Evolutionary conservation across 768 basidiomycete genomes (phyloP), one percentile per base, ranked within the genome.

Genomic region (Tubosaeta sp.): DNA sequence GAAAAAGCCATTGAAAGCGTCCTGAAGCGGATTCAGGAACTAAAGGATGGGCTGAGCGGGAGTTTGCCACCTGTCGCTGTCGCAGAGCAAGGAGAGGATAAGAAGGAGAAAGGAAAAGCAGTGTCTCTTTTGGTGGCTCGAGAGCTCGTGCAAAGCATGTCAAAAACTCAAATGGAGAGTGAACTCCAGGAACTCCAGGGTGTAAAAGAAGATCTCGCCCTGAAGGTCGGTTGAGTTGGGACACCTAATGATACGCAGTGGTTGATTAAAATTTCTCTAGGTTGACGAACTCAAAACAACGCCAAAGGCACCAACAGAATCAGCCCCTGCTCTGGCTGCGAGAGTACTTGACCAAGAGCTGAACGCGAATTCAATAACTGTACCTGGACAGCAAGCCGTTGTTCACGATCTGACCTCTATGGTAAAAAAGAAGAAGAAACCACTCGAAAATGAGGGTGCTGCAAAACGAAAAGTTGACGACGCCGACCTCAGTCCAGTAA

Each of bases 221-320:
- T 88, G 44, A 97, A 96, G 84, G 92, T 84, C 34, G 29, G 67
- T 25, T 36, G 1, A 35, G 18, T 18, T 6, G 41, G 30, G 4
- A 5, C 18, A 10, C 16, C 41, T n/a, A 21, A 39, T 21, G 53
- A 24, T 41, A 31, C 25, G 27, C 19, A 42, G 36, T 3, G 27
- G 9, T 8, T 44, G n/a, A 57, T 27, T 13, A 12, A 35, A n/a
- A n/a, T 10, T 24, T 13, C 9, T 24, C 21, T 53, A 94, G 91
- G 84, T 97, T 16, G 94, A 96, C 46, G 94, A 97, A 60, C 75
- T 96, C 29, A 94, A 90, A 70, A 82, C 83, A 5, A 77, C 84
- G 6, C 93, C 93, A 0, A 82, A 80, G 44, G 80, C 90, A 14
- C 63, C 73, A 8, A 62, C 74, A 21, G 69, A 71, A 30, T 82